These are phyloP conservation scores for Calvatia gigantea DNA, from an alignment of 768 basidiomycete genomes.

Conservation along the genomic window DNA sequence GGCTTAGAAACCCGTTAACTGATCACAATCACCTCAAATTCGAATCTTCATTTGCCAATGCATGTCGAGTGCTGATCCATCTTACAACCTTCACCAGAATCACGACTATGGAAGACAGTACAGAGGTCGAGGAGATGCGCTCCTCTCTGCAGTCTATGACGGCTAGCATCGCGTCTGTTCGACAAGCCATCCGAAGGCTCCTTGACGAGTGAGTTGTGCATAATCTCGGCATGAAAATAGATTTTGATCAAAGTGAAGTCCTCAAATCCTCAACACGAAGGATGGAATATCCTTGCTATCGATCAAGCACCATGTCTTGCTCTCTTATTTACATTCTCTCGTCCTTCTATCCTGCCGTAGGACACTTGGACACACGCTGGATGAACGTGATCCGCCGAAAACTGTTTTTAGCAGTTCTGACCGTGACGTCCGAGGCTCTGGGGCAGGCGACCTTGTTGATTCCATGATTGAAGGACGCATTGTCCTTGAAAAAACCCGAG, in stretches of 20 bases:
- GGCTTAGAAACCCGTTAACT: conserved; percentile 56
- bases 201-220: conserved; percentile 47
- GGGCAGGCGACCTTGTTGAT: conserved; percentile 75
- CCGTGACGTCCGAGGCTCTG: conserved; percentile 51
- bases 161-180: conserved; percentile 55
- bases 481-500: conserved; percentile 84
- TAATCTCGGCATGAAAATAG: background rate
- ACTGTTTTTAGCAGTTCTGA: conserved; percentile 49
- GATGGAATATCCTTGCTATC: conserved; percentile 91
- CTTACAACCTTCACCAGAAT: conserved; percentile 11
- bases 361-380: conserved; percentile 60
- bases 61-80: conserved; percentile 5
- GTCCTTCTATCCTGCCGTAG: conserved; percentile 71
- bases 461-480: conserved; percentile 76
- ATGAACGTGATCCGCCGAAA: conserved; percentile 43
- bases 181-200: conserved; percentile 51
- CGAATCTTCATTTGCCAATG: conserved; percentile 16
- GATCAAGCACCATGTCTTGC: conserved; percentile 78
- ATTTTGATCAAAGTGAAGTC: conserved; percentile 21
- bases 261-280: conserved; percentile 41
- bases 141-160: conserved; percentile 53
- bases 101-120: conserved; percentile 19
- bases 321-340: conserved; percentile 85
- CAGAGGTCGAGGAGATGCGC: conserved; percentile 22
- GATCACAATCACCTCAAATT: conserved; percentile 18